Percentiles rank a stretch among this genome's conserved stretches.
These are phyloP conservation scores for Neotropicomus parvogracilis DNA, from an alignment of 1,284 basidiomycete genomes.

Conservation along the genomic window DNA sequence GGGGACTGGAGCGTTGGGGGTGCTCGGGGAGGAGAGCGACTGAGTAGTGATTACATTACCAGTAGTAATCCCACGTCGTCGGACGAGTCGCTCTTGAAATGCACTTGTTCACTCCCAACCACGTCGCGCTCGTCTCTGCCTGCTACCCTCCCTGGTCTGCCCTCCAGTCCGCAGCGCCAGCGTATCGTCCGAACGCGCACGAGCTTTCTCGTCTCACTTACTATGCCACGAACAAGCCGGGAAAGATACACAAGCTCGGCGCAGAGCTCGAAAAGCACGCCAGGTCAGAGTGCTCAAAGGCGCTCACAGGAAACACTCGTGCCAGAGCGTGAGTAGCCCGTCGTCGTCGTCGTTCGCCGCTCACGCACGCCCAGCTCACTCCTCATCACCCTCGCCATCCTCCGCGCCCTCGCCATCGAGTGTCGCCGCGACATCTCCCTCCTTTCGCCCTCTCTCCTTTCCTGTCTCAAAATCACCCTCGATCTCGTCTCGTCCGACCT, in stretches of 20 bases:
- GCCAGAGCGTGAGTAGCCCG: slow-evolving; percentile 67
- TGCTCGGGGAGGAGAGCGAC: slow-evolving; percentile 57
- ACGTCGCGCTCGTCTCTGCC: slow-evolving; percentile 81
- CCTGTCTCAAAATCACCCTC: slow-evolving; percentile 69
- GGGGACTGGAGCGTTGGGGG: slow-evolving; percentile 48
- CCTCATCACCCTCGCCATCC: slow-evolving; percentile 83
- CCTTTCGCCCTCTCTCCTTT: slow-evolving; percentile 75
- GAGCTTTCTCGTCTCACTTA: slow-evolving; percentile 91
- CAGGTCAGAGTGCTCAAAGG: slow-evolving; percentile 63
- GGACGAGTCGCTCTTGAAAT: slow-evolving; percentile 4
- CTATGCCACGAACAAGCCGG: slow-evolving; percentile 87
- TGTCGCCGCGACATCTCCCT: slow-evolving; percentile 85
- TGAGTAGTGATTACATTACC: slow-evolving; percentile 15
- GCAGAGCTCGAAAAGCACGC: slow-evolving; percentile 81
- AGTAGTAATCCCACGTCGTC: too few species aligned
- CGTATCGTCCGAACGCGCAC: slow-evolving; percentile 84
- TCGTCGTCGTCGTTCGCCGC: background rate
- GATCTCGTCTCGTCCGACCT: slow-evolving; percentile 66
- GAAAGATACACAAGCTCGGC: slow-evolving; percentile 85
- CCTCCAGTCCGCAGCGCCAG: slow-evolving; percentile 71
- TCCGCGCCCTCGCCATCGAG: slow-evolving; percentile 84
- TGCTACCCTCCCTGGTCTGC: slow-evolving; percentile 88
- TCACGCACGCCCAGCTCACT: slow-evolving; percentile 55
- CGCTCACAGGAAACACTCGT: slow-evolving; percentile 69
- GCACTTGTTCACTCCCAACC: slow-evolving; percentile 76